Percentiles rank a stretch among this genome's conserved stretches.
These are phyloP conservation scores for Phytophthora pisi DNA, from an alignment of 352 stramenopile species.

Conservation along the genomic window DNA sequence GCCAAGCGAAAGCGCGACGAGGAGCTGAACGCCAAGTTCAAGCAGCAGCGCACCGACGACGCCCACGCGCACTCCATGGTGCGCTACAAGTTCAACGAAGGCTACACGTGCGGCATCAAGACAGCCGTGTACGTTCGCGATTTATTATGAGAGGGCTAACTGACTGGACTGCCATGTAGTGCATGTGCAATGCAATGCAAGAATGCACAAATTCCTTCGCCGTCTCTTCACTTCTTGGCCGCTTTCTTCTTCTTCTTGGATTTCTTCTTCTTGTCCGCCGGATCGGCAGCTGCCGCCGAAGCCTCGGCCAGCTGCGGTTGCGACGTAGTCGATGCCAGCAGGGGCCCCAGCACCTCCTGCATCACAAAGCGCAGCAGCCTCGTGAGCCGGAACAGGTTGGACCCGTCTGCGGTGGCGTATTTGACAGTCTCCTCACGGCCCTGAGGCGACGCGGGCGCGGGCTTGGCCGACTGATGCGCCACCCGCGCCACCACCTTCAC, in stretches of 20 bases:
- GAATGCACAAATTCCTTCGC: background rate
- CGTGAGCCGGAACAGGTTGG: constrained; percentile 48
- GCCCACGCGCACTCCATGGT: constrained; percentile 49
- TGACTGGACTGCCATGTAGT: constrained; percentile 11
- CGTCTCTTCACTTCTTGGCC: constrained; percentile 17
- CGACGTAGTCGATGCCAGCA: constrained; percentile 8
- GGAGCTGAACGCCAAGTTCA: constrained; percentile 47
- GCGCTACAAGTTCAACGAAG: constrained; percentile 91
- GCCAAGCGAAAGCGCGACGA: constrained; percentile 77
- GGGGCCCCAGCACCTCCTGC: constrained; percentile 66
- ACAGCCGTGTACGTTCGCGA: constrained; percentile 87
- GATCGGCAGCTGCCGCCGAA: background rate
- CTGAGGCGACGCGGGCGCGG: constrained; percentile 12
- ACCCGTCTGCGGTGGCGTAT: constrained; percentile 33
- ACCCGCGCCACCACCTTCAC: constrained; percentile 58
- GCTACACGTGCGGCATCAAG: constrained; percentile 91
- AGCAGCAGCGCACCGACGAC: constrained; percentile 31
- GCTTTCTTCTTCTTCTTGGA: constrained; percentile 47
- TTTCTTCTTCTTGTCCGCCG: constrained; percentile 45
- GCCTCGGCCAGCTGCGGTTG: constrained; percentile 7
- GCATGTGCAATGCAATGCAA: constrained; percentile 1
- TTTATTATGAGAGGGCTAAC: constrained; percentile 62
- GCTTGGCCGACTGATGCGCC: constrained; percentile 33
- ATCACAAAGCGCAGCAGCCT: constrained; percentile 69
- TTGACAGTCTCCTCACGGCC: constrained; percentile 32